These are phyloP conservation scores for Fusarium robinianum DNA, from an alignment of 2,329 filamentous ascomycete species.

Conservation along the genomic window DNA sequence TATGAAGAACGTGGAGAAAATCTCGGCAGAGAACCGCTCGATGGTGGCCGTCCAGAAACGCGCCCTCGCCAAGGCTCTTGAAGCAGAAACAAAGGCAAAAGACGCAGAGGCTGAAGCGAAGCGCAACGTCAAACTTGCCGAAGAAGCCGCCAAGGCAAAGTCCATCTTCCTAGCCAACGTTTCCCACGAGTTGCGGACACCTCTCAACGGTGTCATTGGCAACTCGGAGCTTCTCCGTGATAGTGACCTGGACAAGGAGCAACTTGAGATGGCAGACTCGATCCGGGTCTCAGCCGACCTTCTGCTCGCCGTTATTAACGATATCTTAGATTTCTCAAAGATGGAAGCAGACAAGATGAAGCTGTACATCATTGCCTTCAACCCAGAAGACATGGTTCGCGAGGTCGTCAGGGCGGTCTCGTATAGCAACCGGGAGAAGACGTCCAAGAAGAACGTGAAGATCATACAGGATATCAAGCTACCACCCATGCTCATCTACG, in stretches of 20 bases:
- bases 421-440: constrained; percentile 68
- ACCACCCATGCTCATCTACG: constrained; percentile 73
- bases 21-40: constrained; percentile 75
- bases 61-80: constrained; percentile 71
- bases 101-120: constrained; percentile 76
- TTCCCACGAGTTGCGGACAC: constrained; percentile 79
- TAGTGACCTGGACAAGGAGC: constrained; percentile 73
- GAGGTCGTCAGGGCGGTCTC: constrained; percentile 69
- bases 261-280: constrained; percentile 84
- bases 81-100: constrained; percentile 77
- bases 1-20: constrained; percentile 74
- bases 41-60: constrained; percentile 80
- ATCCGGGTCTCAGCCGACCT: constrained; percentile 86
- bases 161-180: constrained; percentile 81
- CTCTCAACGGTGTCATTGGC: constrained; percentile 85
- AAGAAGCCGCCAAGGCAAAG: constrained; percentile 82
- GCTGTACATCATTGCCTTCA: constrained; percentile 72
- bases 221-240: constrained; percentile 84
- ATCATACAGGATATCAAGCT: constrained; percentile 73
- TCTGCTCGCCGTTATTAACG: constrained; percentile 89
- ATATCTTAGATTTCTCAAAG: constrained; percentile 94
- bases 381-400: constrained; percentile 67
- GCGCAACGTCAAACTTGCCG: constrained; percentile 78
- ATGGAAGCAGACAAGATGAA: constrained; percentile 89
- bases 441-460: constrained; percentile 64